A percentile compares a stretch with the other conserved stretches of the same genome.
These are phyloP conservation scores for Thermochaetoides dissita DNA, from an alignment of 2,329 filamentous ascomycete species.

Conservation along the genomic window DNA sequence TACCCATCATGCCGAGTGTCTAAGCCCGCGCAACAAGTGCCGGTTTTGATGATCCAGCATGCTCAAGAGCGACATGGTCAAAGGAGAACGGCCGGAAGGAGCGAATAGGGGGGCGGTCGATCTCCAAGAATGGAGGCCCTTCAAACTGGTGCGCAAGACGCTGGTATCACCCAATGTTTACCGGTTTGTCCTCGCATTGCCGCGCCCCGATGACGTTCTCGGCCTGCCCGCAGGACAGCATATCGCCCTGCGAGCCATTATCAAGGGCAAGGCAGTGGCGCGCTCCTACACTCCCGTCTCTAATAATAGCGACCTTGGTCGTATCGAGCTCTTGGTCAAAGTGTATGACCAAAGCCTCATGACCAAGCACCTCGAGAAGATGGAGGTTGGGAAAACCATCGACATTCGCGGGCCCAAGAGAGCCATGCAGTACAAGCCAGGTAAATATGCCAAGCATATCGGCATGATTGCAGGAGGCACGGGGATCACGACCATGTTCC, in stretches of 20 bases:
- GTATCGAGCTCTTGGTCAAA: conserved; percentile 27
- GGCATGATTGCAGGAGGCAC: conserved; percentile 42
- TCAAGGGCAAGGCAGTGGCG: conserved; percentile 31
- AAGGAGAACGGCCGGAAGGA: too few relatives aligned
- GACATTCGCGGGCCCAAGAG: conserved; percentile 43
- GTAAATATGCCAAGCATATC: conserved; percentile 26
- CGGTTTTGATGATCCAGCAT: too few relatives aligned
- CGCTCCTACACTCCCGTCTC: conserved; percentile 42
- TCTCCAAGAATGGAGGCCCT: conserved; percentile 30
- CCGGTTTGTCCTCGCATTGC: conserved; percentile 34
- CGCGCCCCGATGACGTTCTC: conserved; percentile 28
- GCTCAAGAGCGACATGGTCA: too few relatives aligned
- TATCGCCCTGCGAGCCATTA: conserved; percentile 34
- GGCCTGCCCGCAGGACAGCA: conserved; percentile 45
- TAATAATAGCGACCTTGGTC: conserved; percentile 34
- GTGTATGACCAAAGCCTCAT: conserved; percentile 34
- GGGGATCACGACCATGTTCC: conserved; percentile 44
- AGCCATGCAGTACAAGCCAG: conserved; percentile 35
- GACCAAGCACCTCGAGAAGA: conserved; percentile 33
- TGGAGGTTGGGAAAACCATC: conserved; percentile 33
- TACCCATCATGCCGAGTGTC: conserved; percentile 1
- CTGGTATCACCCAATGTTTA: conserved; percentile 30
- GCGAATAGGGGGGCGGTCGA: conserved; percentile 20
- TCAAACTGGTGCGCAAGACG: conserved; percentile 29
- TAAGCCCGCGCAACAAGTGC: too few relatives aligned